Evolutionary conservation across 306 rosid genomes (phyloP).

Genomic region (Begonia masoniana): DNA sequence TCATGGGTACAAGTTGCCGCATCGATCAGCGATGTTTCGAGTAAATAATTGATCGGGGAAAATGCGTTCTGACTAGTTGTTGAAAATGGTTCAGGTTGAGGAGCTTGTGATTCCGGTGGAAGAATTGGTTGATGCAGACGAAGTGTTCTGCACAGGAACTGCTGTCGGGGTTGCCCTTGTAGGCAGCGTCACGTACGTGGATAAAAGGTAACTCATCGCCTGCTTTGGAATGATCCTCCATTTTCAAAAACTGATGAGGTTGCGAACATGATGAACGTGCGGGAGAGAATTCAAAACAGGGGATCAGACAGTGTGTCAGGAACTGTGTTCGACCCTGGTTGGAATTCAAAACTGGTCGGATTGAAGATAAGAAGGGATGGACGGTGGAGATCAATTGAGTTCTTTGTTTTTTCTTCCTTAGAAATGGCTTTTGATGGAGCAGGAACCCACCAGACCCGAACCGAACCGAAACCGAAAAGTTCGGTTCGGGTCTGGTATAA

Average conservation of each 20-base stretch:
- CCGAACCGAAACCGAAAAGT: no score
- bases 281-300: slow-evolving; percentile 63
- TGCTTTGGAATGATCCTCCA: not conserved
- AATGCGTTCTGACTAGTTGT: not conserved
- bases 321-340: slow-evolving; percentile 32
- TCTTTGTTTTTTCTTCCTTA: no score
- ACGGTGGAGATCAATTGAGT: slow-evolving; percentile 26
- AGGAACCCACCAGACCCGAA: no score
- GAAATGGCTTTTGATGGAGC: no score
- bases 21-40: not conserved
- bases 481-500: no score
- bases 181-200: slow-evolving; percentile 43
- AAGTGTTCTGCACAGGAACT: slow-evolving; percentile 91
- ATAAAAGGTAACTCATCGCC: slow-evolving; percentile 30
- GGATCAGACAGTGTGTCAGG: slow-evolving; percentile 22
- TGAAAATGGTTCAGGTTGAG: slow-evolving; percentile 41
- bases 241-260: not conserved
- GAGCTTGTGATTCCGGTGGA: slow-evolving; percentile 40
- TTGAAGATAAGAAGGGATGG: slow-evolving; percentile 71
- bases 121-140: slow-evolving; percentile 62
- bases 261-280: slow-evolving; percentile 2
- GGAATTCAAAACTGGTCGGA: slow-evolving; percentile 56
- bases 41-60: no score
- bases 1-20: slow-evolving; percentile 52
- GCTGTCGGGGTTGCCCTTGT: slow-evolving; percentile 82